These are phyloP conservation scores for Clarireedia hainanense DNA, from an alignment of 2,329 filamentous ascomycete species.

Conservation along the genomic window DNA sequence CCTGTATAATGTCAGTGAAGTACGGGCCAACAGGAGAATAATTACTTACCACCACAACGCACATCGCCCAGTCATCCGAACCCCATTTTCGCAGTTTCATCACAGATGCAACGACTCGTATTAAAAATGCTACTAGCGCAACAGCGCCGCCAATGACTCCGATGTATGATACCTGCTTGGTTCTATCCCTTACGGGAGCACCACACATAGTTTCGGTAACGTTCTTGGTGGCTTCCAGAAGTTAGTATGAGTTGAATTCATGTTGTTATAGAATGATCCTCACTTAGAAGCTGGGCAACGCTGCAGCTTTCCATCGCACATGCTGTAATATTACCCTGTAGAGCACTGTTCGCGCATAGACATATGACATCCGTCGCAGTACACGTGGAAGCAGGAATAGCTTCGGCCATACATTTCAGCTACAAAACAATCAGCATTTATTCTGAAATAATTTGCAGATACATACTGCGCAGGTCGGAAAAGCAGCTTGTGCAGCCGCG, in stretches of 20 bases:
- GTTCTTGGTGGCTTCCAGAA: neutral
- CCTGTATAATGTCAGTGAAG: neutral
- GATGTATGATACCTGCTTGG: neutral
- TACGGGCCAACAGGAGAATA: neutral
- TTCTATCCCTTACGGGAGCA: neutral
- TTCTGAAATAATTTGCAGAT: neutral
- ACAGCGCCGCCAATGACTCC: neutral
- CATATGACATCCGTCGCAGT: neutral
- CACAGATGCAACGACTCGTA: neutral
- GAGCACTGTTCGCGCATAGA: neutral
- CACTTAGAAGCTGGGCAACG: neutral
- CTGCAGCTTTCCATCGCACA: neutral
- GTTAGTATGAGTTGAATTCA: neutral
- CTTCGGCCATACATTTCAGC: neutral
- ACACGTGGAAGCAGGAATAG: neutral
- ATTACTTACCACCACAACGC: neutral
- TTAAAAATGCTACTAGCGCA: neutral
- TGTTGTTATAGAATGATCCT: neutral
- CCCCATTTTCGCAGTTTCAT: neutral
- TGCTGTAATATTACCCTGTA: neutral
- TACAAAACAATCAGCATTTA: neutral
- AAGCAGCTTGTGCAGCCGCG: neutral
- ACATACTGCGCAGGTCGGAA: neutral
- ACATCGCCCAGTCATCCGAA: conserved; percentile 4
- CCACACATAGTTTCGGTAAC: neutral